Conservation (phyloP, 176 grass and related monocot genomes). For the Musa acuminata region DNA sequence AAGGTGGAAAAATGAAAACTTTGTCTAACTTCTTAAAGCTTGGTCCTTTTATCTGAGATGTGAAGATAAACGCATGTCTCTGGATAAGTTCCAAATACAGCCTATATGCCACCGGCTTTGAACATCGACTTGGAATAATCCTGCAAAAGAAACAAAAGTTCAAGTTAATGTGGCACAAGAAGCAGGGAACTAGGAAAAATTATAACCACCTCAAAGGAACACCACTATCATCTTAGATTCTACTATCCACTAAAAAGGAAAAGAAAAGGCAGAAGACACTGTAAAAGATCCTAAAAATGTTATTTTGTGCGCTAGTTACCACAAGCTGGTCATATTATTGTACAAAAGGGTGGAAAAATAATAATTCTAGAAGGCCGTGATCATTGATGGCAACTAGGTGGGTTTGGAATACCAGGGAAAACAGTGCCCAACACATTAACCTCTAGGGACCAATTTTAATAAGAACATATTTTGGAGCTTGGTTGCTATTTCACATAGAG, state of each 20-base stretch:
- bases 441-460: too few relatives aligned
- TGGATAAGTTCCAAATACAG: conserved; percentile 85
- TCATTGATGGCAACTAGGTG: too few relatives aligned
- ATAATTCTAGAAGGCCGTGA: too few relatives aligned
- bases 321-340: too few relatives aligned
- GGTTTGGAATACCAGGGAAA: too few relatives aligned
- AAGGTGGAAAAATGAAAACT: neutral
- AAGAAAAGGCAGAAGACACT: neutral
- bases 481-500: too few relatives aligned
- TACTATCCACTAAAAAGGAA: neutral
- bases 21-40: conserved; percentile 62
- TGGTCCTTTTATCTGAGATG: conserved; percentile 57
- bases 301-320: too few relatives aligned
- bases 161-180: conserved; percentile 6
- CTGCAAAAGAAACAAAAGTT: conserved; percentile 30
- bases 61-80: conserved; percentile 78
- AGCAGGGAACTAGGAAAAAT: neutral
- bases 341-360: too few relatives aligned
- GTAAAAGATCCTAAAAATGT: too few relatives aligned
- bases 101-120: conserved; percentile 56
- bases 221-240: neutral
- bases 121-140: conserved; percentile 58
- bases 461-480: too few relatives aligned
- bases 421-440: too few relatives aligned
- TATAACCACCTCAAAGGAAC: neutral